Evolutionary conservation across 768 basidiomycete species (phyloP), one percentile per base, ranked within the genome.

Genomic region (Serendipita sp.): DNA sequence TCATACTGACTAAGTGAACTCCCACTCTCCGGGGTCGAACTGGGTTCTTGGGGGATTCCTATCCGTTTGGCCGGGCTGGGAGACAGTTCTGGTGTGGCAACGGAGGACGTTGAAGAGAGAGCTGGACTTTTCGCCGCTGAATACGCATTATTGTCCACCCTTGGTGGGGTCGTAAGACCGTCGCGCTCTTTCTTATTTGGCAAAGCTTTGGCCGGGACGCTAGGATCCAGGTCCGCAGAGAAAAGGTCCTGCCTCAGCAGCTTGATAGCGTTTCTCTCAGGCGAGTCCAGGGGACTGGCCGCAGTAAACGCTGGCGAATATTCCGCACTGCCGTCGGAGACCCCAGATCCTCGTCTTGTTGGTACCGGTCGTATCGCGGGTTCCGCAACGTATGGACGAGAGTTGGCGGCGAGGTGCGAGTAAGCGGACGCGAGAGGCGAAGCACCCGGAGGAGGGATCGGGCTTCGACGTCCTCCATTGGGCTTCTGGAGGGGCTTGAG

Each of bases 21-120:
- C 16, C 34, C 34, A 38, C 56, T 60, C 10, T 37, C 56, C 8
- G 56, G 34, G 8, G 56, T 28, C 18, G 56, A 60, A 60, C 16
- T 38, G 10, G 28, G 16, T 28, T n/a, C 35, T 37, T 60, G 48
- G 30, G 48, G n/a, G 24, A 24, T 24, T 24, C 24, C 24, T 24
- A 41, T 41, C 41, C 41, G 41, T 5, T 41, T 24, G 18, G 45
- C 30, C 53, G 30, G 56, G 56, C 28, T 35, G 24, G 56, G 56
- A 60, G 56, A 60, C 10, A 60, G 30, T 60, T 60, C 56, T 60
- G 56, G 56, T 8, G 56, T 60, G 34, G 56, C 28, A 35, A 38
- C 34, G 30, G 56, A 60, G 28, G 28, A 60, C 8, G 16, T 10
- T 4, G 56, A 60, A 10, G 28, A 38, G 8, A 18, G 3, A 5